Evolutionary conservation across 306 rosid genomes (phyloP), one percentile per base, ranked within the genome.

Genomic region (Rubus idaeus): DNA sequence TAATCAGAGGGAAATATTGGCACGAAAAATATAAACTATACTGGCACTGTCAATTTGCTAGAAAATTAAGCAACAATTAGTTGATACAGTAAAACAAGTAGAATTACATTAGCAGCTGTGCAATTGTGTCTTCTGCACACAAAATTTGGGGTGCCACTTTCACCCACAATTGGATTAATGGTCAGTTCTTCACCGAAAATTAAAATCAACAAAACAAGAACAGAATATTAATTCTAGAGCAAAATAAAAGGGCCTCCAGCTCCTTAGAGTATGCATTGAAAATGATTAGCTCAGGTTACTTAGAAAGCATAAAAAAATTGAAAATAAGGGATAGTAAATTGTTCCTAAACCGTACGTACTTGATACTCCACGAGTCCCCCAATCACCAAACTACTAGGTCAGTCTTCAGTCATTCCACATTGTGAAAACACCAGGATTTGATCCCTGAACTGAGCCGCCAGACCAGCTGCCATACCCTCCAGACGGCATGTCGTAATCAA

Each of bases 391-490:
- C 14, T 5, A 50, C 18, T 30, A 8, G 13, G 23, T 23, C 37
- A 18, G 39, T 11, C 20, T 17, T 73, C 81, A 88, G 26, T 91
- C 93, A 75, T 87, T 92, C 97, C 99, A 95, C 99, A 89, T 89
- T 3, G 89, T 79, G 60, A 92, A 95, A 47, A 89, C 83, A 44
- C 86, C 86, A 62, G 75, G 79, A 80, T 84, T 86, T 5, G 96
- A 82, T 17, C 82, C 86, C 62, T 84, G 93, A 76, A 84, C 88
- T 40, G 96, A 76, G 69, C 86, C 84, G 16, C 83, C 82, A 2
- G 91, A 70, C 98, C 98, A 94, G 13, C 88, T 83, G 0, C 87
- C 96, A 51, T 89, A 90, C 23, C 80, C 88, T 0, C 89, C 97
- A 1, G 87, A 66, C 13, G 86, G 86, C 91, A 92, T 84, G 61